Percentiles rank a stretch among this genome's conserved stretches.
Conservation (phyloP, 352 stramenopile genomes). For the Pythium myriotylum region DNA sequence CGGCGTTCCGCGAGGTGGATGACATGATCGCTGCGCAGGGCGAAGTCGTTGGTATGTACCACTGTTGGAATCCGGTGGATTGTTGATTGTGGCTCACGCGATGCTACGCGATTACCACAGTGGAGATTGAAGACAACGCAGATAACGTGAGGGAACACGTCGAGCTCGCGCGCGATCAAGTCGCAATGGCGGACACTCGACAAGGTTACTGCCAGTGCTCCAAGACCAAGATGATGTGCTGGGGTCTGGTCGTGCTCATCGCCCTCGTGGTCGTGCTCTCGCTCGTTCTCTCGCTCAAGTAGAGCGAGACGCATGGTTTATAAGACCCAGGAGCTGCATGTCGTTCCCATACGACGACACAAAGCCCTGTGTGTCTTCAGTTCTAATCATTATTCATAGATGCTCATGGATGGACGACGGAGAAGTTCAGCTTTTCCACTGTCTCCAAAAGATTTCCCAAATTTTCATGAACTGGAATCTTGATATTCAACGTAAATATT, state of each 20-base stretch:
- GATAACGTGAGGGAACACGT: constrained; percentile 32
- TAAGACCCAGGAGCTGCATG: not conserved
- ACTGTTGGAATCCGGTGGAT: not conserved
- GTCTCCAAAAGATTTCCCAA: not conserved
- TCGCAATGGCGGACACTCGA: constrained; percentile 36
- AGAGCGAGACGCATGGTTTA: not conserved
- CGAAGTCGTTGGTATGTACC: constrained; percentile 34
- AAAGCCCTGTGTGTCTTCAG: too few species aligned
- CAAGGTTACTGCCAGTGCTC: constrained; percentile 37
- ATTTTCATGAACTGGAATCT: not conserved
- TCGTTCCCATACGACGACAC: too few species aligned
- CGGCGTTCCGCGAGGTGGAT: constrained; percentile 42
- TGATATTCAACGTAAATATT: constrained; percentile 9
- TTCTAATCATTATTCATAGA: not conserved
- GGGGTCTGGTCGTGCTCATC: constrained; percentile 28
- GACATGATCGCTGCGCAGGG: constrained; percentile 39
- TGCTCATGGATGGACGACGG: not conserved
- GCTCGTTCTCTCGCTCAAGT: constrained; percentile 21
- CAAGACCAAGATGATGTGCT: constrained; percentile 37
- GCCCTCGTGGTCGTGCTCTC: constrained; percentile 21
- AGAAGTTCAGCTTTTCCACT: not conserved
- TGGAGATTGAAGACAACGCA: constrained; percentile 36
- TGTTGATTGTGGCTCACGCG: not conserved
- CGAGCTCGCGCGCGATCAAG: constrained; percentile 31
- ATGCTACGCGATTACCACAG: constrained; percentile 7